Percentiles rank a stretch among this genome's conserved stretches.
Evolutionary conservation across 352 stramenopile species (phyloP).

Genomic region (Pythium phragmiticola): DNA sequence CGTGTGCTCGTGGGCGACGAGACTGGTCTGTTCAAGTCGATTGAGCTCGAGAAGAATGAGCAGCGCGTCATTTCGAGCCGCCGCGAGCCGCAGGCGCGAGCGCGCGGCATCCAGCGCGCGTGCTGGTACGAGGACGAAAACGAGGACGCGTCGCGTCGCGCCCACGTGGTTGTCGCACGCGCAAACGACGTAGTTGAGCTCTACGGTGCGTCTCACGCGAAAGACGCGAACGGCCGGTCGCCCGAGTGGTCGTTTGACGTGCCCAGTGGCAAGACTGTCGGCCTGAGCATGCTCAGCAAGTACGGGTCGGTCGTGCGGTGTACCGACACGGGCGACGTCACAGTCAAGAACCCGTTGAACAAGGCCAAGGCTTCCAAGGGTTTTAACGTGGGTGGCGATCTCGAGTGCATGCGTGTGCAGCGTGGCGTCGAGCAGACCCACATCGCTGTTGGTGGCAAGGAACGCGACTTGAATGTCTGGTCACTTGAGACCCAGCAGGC

Average conservation of each 20-base stretch:
- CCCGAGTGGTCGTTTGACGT: slow-evolving; percentile 48
- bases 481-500: slow-evolving; percentile 75
- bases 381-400: slow-evolving; percentile 54
- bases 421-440: slow-evolving; percentile 38
- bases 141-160: slow-evolving; percentile 30
- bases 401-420: slow-evolving; percentile 63
- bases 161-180: slow-evolving; percentile 60
- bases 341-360: slow-evolving; percentile 48
- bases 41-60: slow-evolving; percentile 72
- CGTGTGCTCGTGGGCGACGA: slow-evolving; percentile 79
- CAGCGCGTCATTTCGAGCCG: slow-evolving; percentile 56
- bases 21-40: slow-evolving; percentile 79
- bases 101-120: slow-evolving; percentile 46
- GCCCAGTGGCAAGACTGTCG: slow-evolving; percentile 33
- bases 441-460: slow-evolving; percentile 77
- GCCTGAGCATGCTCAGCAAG: slow-evolving; percentile 54
- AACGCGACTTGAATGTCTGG: slow-evolving; percentile 80
- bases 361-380: slow-evolving; percentile 34
- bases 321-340: slow-evolving; percentile 52
- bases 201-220: slow-evolving; percentile 48
- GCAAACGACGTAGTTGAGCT: slow-evolving; percentile 65
- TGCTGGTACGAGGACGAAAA: slow-evolving; percentile 64
- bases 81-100: slow-evolving; percentile 43
- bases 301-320: slow-evolving; percentile 73
- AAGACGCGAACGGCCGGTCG: slow-evolving; percentile 30